Evolutionary conservation across 176 grass and related monocot species (phyloP), one percentile per base, ranked within the genome.

Genomic region (Hordeum marinum): DNA sequence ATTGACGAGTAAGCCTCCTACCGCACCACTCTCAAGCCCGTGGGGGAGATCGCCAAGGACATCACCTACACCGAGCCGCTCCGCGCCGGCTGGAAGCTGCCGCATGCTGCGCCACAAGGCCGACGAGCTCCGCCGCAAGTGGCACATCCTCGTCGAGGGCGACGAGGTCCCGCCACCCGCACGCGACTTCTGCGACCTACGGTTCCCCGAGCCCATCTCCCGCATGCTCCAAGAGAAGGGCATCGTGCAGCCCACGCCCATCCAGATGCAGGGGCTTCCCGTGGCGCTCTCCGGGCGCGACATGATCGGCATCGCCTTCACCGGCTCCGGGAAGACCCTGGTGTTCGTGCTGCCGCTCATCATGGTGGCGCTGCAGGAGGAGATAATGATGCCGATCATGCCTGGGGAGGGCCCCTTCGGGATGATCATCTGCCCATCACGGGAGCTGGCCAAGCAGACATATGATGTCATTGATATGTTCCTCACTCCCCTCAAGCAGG

Each of bases 261-360:
- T 98, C 87, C 96, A 98, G 89, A 90, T 92, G 61, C 96, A 98
- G 72, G 96, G 96, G 0, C 80, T 98, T 5, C 96, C 96, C 0
- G 90, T 98, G 2, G 79, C 90, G 77, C 91, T 98, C 14, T 92
- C 96, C 0, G 96, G 96, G 5, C 83, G 96, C 2, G 96, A 98
- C 69, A 95, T 98, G 93, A 98, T 95, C 7, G 93, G 96, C n/a
- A 89, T 98, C 3, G 96, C 93, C 0, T 98, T 92, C 87, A 98
- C 96, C 0, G 96, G 96, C 3, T 98, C 96, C 0, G 93, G 96
- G 36, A 98, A 98, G 78, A 98, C 91, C 3, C 52, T 98, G 4
- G 93, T 94, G 26, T 98, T 98, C 43, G 96, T 98, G 32, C 80
- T 98, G 46, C 96, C 96, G 0, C 75, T 92, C 41, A 90, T 98